phyloP scores from a whole-genome alignment of 106 monocot genomes.

The Dioscorea dumetorum region DNA sequence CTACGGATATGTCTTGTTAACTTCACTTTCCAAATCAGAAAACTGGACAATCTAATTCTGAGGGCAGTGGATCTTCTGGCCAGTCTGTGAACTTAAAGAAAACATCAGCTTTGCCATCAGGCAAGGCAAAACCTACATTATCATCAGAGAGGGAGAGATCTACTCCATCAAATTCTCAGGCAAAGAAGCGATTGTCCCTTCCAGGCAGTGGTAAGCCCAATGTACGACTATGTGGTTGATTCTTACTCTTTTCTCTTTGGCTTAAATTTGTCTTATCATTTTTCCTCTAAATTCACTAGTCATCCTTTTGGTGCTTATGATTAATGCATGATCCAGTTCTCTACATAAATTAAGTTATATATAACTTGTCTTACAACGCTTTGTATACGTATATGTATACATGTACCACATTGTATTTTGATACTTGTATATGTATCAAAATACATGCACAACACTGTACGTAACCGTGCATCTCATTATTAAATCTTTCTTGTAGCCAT shows the following conservation, averaged over 20 bases:
- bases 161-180: conserved; percentile 21
- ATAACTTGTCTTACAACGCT: too few relatives aligned
- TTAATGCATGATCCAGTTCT: neutral
- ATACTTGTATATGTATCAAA: too few relatives aligned
- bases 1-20: too few relatives aligned
- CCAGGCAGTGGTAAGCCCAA: conserved; percentile 38
- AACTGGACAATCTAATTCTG: conserved; percentile 30
- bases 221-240: too few relatives aligned
- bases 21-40: conserved; percentile 23
- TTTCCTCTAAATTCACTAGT: neutral
- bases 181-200: conserved; percentile 69
- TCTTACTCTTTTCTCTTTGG: too few relatives aligned
- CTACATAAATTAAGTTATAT: neutral
- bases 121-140: conserved; percentile 27
- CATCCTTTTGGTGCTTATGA: neutral
- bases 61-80: conserved; percentile 42
- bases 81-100: conserved; percentile 18
- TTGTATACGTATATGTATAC: too few relatives aligned
- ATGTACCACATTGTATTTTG: too few relatives aligned
- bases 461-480: too few relatives aligned
- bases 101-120: neutral
- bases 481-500: too few relatives aligned
- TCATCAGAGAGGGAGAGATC: conserved; percentile 51
- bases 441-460: neutral
- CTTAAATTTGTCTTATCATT: neutral